Conservation (phyloP, 768 basidiomycete species). For the Leccinum boreale region DNA sequence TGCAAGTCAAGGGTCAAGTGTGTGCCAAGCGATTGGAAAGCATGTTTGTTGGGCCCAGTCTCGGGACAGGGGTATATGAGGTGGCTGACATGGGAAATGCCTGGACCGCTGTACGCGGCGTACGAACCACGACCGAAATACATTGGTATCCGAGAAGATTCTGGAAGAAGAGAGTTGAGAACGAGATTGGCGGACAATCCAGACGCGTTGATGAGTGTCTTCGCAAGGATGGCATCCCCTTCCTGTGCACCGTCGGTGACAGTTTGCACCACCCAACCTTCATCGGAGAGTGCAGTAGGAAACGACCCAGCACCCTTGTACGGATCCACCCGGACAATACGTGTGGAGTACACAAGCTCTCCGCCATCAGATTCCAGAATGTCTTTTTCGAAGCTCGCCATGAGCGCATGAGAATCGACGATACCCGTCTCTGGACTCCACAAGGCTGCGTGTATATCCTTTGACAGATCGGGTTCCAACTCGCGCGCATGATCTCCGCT, state of each 20-base stretch:
- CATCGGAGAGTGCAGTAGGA: conserved; percentile 33
- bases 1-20: conserved; percentile 87
- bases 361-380: conserved; percentile 67
- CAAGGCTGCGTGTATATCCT: conserved; percentile 66
- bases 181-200: conserved; percentile 72
- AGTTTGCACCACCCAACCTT: conserved; percentile 89
- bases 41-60: conserved; percentile 51
- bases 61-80: conserved; percentile 93
- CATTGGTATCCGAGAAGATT: conserved; percentile 59
- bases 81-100: conserved; percentile 59
- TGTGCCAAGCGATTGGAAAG: conserved; percentile 85
- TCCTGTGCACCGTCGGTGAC: conserved; percentile 50
- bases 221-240: conserved; percentile 66
- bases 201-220: conserved; percentile 77
- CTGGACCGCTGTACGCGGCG: conserved; percentile 81
- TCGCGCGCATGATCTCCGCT: conserved; percentile 61
- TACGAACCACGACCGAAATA: conserved; percentile 86
- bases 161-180: conserved; percentile 65
- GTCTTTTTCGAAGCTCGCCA: conserved; percentile 81
- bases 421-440: conserved; percentile 90
- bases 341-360: conserved; percentile 73
- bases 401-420: conserved; percentile 79
- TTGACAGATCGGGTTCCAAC: conserved; percentile 81
- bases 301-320: conserved; percentile 29
- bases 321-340: conserved; percentile 83